These are phyloP conservation scores for Quercus lobata DNA, from an alignment of 331 rosid genomes.

Conservation along the genomic window DNA sequence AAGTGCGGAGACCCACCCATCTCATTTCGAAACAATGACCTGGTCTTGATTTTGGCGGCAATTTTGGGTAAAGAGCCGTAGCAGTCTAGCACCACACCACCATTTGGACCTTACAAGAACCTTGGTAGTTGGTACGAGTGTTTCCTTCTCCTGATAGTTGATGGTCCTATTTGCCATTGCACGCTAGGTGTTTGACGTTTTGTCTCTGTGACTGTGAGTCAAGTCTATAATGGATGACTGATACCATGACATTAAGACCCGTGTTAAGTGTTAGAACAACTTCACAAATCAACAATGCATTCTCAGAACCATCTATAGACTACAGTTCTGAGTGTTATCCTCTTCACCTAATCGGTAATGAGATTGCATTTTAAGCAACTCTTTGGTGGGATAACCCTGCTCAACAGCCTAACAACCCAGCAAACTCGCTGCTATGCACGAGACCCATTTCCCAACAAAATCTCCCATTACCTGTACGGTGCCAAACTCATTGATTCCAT, in stretches of 20 bases:
- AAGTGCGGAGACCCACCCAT: no score
- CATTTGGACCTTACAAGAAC: no score
- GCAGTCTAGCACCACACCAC: no score
- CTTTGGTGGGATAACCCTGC: constrained; percentile 10
- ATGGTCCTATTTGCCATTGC: not conserved
- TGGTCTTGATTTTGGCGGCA: no score
- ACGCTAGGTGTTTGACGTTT: constrained; percentile 24
- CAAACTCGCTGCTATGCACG: constrained; percentile 44
- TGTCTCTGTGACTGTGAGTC: not conserved
- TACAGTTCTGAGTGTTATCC: not conserved
- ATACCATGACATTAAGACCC: not conserved
- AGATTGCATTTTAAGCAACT: constrained; percentile 24
- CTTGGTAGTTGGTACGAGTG: no score
- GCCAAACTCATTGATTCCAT: constrained; percentile 72
- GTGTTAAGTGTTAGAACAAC: not conserved
- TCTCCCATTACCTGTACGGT: constrained; percentile 67
- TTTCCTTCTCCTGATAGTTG: no score
- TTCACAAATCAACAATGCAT: not conserved
- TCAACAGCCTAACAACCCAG: constrained; percentile 21
- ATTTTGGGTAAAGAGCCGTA: no score
- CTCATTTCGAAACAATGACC: no score
- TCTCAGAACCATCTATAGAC: not conserved
- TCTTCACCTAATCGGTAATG: not conserved
- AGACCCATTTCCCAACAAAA: constrained; percentile 61
- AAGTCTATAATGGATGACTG: no score